Base-by-base conservation (phyloP, 371 early-diverging fungal genomes). In the Paraphysoderma sedebokerense region DNA sequence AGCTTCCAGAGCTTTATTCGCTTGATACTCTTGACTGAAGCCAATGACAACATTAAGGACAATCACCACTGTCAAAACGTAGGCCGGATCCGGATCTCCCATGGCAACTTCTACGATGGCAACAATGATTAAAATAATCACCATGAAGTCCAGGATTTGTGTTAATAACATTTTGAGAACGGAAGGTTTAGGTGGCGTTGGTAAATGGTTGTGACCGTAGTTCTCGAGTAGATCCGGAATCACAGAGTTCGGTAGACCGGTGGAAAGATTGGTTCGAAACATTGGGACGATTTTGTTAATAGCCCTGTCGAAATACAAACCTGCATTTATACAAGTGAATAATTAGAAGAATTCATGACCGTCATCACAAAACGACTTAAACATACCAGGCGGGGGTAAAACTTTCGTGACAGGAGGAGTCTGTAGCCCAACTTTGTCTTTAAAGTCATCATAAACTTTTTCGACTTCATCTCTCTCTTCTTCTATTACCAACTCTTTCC, bases 1-100 rank as follows among this genome's bases (percentile, higher is more conserved):
- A 13, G 91, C 85, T 47, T 86, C 87, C 66, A 92, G 64, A 5
- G 90, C 86, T 52, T 83, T 74, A 59, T 87, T 87, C 0, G 91
- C 89, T 36, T 80, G 76, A 63, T 74, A 85, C 54, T 90, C 91
- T 61, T 92, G 90, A 29, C 74, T 66, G 51, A 89, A 87, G 0
- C 89, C 89, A 30, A 92, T 77, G 29, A 68, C 62, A 5, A 85
- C 67, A 62, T 88, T 92, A 46, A 81, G 52, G 33, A 80, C 50
- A 23, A 88, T 77, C 44, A 89, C 79, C 30, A 72, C 66, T 27
- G 78, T 55, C 15, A 92, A 69, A 29, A 80, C 67, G 17, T 74
- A 76, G 30, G 74, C 51, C 15, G 67, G 22, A 79, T 72, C 56
- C 30, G 58, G 33, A 44, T 79, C 69, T 32, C 76, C 72, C 17